Base-by-base conservation (phyloP, 1,284 basidiomycete genomes). In the Ceratobasidium sp. region DNA sequence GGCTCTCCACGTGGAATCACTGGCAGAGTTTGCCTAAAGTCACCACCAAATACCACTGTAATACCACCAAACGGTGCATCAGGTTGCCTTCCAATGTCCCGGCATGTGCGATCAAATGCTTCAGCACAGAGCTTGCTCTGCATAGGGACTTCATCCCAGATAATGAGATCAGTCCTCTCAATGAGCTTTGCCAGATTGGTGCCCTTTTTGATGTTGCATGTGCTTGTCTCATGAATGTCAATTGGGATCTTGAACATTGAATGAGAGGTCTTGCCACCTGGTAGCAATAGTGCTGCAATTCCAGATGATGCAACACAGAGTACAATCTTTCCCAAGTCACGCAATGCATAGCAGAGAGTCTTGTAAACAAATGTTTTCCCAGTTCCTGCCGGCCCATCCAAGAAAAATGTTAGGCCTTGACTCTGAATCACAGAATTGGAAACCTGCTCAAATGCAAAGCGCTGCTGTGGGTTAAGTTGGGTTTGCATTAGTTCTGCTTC, bases 311-410 rank as follows among this genome's bases (percentile, higher is more conserved):
- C 82, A 7, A 82, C 83, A 79, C 82, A 84, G 0, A 87, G 77
- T 0, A 84, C 80, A 75, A 86, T 81, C 13, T 73, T 23, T 0
- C 77, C 77, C 32, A 78, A 72, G 14, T 73, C 64, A 18, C 79
- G 77, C 2, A 86, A 23, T 4, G 72, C 47, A 64, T 78, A 57
- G 72, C 81, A 80, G 52, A 87, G 72, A 0, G 83, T 80, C 9
- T 83, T 85, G 73, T 83, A 83, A 0, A 86, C 52, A 78, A 82
- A 87, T 0, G 85, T 87, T 73, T 87, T 88, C 1, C 85, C 85
- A 73, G 81, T 82, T 0, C 85, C 85, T 58, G 82, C 85, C 30
- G 81, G 77, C 52, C 85, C 84, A 72, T 85, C 76, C 11, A 87
- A 69, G 73, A 87, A 87, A 76, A 85, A 86, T 0, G 75, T 26